A percentile compares a stretch with the other conserved stretches of the same genome.
These are phyloP conservation scores for Sutorius eximius DNA, from an alignment of 1,284 basidiomycete species.

Conservation along the genomic window DNA sequence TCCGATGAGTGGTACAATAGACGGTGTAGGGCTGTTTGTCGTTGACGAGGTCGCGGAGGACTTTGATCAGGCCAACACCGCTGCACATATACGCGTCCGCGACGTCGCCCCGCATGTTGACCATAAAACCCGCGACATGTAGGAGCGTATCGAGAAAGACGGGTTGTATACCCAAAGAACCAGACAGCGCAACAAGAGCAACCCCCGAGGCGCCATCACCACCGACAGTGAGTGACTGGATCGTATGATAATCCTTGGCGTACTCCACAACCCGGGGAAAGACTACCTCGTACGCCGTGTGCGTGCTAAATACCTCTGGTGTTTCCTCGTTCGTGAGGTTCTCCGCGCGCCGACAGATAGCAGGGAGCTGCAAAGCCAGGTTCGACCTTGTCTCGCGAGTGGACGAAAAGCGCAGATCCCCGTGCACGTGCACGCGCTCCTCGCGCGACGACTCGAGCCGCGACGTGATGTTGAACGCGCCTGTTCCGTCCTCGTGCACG, in stretches of 20 bases:
- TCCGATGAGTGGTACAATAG: slow-evolving; percentile 49
- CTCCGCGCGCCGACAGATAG: slow-evolving; percentile 37
- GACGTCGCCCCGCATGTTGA: slow-evolving; percentile 52
- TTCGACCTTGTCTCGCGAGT: slow-evolving; percentile 37
- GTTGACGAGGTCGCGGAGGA: slow-evolving; percentile 45
- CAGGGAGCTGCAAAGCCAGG: slow-evolving; percentile 40
- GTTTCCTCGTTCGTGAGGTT: slow-evolving; percentile 28
- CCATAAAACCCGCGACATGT: slow-evolving; percentile 67
- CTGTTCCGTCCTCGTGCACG: slow-evolving; percentile 37
- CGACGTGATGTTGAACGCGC: slow-evolving; percentile 50
- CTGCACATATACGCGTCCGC: slow-evolving; percentile 65
- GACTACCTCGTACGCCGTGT: slow-evolving; percentile 60
- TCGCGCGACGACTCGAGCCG: slow-evolving; percentile 31
- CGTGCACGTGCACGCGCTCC: slow-evolving; percentile 48
- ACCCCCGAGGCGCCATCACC: slow-evolving; percentile 51
- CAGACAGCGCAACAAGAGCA: slow-evolving; percentile 48
- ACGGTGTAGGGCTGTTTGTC: slow-evolving; percentile 46
- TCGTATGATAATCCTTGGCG: slow-evolving; percentile 53
- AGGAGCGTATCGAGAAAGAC: slow-evolving; percentile 68
- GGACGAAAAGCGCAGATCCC: slow-evolving; percentile 43
- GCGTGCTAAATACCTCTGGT: slow-evolving; percentile 54
- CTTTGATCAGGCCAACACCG: slow-evolving; percentile 48
- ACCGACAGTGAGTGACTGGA: slow-evolving; percentile 53
- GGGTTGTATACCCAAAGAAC: slow-evolving; percentile 46
- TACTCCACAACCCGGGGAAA: slow-evolving; percentile 73